Base-by-base conservation (phyloP, 148 eudicot species). In the Nepenthes mirabilis region DNA sequence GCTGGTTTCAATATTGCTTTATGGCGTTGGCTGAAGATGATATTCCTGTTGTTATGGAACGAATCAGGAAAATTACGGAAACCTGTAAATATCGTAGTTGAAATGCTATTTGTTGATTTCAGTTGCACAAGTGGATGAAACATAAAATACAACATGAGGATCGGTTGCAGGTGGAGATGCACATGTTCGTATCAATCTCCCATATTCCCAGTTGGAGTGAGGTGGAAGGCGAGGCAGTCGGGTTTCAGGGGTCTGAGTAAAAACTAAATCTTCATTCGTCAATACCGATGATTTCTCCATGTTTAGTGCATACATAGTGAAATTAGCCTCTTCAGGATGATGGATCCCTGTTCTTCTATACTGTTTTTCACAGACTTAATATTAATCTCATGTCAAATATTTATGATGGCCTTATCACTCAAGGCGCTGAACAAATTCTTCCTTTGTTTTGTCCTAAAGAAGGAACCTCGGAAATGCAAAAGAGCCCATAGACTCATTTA, bases 1-100 rank as follows among this genome's bases (percentile, higher is more conserved):
- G 97, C 45, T 91, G 95, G 97, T 88, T 91, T 73, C 62, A 81
- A 43, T 85, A 70, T 59, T 88, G 90, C 77, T 91, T 91, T 64
- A 62, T 77, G 2, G 67, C 76, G 52, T 68, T 91, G 60, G 67
- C 68, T 14, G 96, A 83, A 63, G 72, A 72, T 56, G 90, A 86
- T 43, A 70, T 83, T 61, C 83, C 88, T 40, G 65, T 80, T 48
- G 85, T 85, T 45, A 77, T 91, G 74, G 82, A 77, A 33, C 77
- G 98, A 33, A 77, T 91, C 68, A 80, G 67, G 43, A 82, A 68
- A 75, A 68, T 91, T 52, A 60, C 68, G 7, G 81, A 80, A 67
- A 60, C 72, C 11, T 74, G 80, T 70, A 79, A 74, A 62, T 66
- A 76, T 77, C 80, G 62, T 47, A 68, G 75, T 62, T 81, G 75